Percentiles rank a stretch among this genome's conserved stretches.
Conservation (phyloP, 2,329 filamentous ascomycete genomes). For the Aspergillus quadricinctus region DNA sequence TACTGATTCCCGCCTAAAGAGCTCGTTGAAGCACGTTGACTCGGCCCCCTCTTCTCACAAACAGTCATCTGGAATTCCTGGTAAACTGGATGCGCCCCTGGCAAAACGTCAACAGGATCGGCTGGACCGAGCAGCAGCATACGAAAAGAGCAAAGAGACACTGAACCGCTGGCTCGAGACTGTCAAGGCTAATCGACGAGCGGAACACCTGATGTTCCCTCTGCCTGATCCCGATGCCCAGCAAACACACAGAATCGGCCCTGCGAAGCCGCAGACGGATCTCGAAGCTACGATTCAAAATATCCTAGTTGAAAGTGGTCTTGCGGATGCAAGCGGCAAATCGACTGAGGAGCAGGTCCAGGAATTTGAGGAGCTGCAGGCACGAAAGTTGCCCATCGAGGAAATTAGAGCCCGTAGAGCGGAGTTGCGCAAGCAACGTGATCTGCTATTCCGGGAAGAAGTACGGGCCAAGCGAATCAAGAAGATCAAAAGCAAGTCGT, state of each 20-base stretch:
- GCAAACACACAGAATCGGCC: slow-evolving; percentile 51
- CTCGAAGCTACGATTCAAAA: slow-evolving; percentile 80
- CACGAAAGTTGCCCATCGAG: slow-evolving; percentile 67
- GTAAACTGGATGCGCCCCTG: slow-evolving; percentile 77
- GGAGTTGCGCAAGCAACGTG: slow-evolving; percentile 73
- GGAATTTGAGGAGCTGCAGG: slow-evolving; percentile 64
- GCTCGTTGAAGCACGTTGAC: slow-evolving; percentile 69
- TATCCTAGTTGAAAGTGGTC: slow-evolving; percentile 85
- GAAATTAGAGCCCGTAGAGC: slow-evolving; percentile 69
- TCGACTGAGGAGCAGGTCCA: slow-evolving; percentile 61
- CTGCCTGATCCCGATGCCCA: slow-evolving; percentile 66
- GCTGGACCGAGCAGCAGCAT: slow-evolving; percentile 75
- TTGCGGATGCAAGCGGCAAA: slow-evolving; percentile 57
- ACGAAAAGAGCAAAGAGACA: slow-evolving; percentile 86
- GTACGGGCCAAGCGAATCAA: slow-evolving; percentile 88
- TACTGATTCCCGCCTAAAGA: slow-evolving; percentile 71
- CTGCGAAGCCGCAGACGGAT: slow-evolving; percentile 66
- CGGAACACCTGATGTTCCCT: slow-evolving; percentile 86
- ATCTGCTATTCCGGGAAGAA: slow-evolving; percentile 83
- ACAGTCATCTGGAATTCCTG: slow-evolving; percentile 53
- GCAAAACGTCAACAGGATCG: slow-evolving; percentile 82
- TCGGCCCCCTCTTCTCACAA: slow-evolving; percentile 29
- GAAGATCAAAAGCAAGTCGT: slow-evolving; percentile 98
- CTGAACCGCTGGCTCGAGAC: slow-evolving; percentile 90
- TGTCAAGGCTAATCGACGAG: slow-evolving; percentile 86